A percentile compares a stretch with the other conserved stretches of the same genome.
Conservation (phyloP, 305 asterid species). For the Fraxinus baroniana region DNA sequence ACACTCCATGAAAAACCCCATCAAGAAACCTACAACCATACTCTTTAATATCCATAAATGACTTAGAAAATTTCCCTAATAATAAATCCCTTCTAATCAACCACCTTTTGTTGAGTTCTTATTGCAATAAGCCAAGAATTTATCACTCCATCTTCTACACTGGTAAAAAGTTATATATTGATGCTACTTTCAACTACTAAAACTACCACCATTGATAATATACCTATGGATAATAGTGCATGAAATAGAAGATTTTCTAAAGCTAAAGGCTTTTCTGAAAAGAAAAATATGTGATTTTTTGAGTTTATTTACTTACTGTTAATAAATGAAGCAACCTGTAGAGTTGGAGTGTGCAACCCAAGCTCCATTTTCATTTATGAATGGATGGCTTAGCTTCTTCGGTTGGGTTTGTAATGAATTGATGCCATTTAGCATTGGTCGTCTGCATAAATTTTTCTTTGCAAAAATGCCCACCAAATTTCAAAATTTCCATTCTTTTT, state of each 20-base stretch:
- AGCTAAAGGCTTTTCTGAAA: not conserved
- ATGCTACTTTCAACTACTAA: conserved; percentile 32
- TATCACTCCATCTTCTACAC: conserved; percentile 10
- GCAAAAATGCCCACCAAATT: conserved; percentile 17
- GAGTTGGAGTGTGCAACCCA: conserved; percentile 26
- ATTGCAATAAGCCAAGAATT: conserved; percentile 10
- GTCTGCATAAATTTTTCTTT: conserved; percentile 6
- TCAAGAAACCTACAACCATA: conserved; percentile 25
- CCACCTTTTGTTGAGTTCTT: conserved; percentile 18
- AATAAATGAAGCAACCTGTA: conserved; percentile 21
- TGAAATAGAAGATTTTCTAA: not conserved
- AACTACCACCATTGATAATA: conserved; percentile 28
- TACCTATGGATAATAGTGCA: conserved; percentile 17
- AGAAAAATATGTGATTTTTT: conserved; percentile 3
- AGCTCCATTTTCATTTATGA: conserved; percentile 20
- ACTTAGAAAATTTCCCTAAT: conserved; percentile 2
- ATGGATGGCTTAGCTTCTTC: not conserved
- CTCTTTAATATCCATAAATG: conserved; percentile 30
- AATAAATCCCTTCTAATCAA: conserved; percentile 20
- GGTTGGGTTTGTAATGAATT: not conserved
- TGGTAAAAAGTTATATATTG: conserved; percentile 17
- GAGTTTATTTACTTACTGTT: conserved; percentile 26
- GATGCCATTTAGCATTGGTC: not conserved
- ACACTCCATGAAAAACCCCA: conserved; percentile 30
- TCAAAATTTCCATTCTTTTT: not conserved